Base-by-base conservation (phyloP, 345 rosid genomes). In the Durio zibethinus region DNA sequence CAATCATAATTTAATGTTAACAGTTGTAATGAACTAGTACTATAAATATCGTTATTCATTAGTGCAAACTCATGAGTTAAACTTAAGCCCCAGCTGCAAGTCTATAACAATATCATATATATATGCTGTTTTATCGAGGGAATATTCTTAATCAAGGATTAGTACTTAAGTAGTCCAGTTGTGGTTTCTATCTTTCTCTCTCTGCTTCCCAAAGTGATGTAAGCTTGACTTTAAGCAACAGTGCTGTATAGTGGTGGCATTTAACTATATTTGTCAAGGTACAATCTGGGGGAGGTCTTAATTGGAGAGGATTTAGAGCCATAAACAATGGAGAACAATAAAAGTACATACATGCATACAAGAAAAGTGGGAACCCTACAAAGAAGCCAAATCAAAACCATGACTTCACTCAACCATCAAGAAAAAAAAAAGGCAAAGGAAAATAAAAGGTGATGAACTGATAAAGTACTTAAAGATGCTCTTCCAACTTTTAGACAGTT, bases 1-100 rank as follows among this genome's bases (percentile, higher is more conserved):
- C 20, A 15, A 48, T 48, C 20, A 56, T 56, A 56, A 56, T 56
- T 56, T 21, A 23, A 56, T 94, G 21, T 18, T 18, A 50, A 50
- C 56, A 5, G 21, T 5, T 18, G 56, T 10, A 5, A 50, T 18
- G 9, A 50, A 16, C 6, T 50, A 18, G 52, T 14, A 14, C 48
- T 10, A 45, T 45, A 11, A 45, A 45, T 0, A 2, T 11, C 16
- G 10, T 42, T 42, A 10, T 11, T 11, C 16, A 42, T 42, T 42
- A 10, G 47, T 45, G 50, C 25, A 20, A 5, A 5, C 5, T 4
- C 9, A 53, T 18, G 23, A 20, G 57, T 50, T 15, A 16, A 50
- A 9, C 47, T 3, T 35, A 45, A 3, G 57, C 23, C 21, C 5
- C 54, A 16, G 0, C 54, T 1, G 6, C 6, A 4, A 4, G n/a